Percentiles rank a stretch among this genome's conserved stretches.
These are phyloP conservation scores for Sarocladium oryzae DNA, from an alignment of 2,329 filamentous ascomycete species.

Conservation along the genomic window DNA sequence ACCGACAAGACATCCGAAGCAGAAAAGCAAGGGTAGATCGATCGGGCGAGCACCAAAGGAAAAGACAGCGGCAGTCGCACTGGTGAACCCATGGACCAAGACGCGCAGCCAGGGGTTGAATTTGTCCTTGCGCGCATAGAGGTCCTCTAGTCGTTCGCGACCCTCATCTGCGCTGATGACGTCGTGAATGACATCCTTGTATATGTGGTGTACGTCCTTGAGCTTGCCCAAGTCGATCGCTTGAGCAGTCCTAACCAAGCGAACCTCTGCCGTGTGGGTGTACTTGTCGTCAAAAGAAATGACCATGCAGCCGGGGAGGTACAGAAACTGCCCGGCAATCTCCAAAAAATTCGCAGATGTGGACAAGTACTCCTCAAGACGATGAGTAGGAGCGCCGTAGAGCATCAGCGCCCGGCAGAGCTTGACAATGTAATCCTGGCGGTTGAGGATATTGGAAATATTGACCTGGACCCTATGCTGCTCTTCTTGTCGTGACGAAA, in stretches of 20 bases:
- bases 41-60: constrained; percentile 66
- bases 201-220: constrained; percentile 53
- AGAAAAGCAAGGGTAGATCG: constrained; percentile 65
- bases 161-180: constrained; percentile 52
- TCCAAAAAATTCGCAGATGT: constrained; percentile 80
- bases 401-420: constrained; percentile 81
- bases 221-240: constrained; percentile 56
- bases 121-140: constrained; percentile 50
- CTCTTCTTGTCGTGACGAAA: constrained; percentile 29
- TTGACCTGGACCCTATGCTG: constrained; percentile 41
- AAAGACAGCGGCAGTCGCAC: constrained; percentile 65
- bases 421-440: constrained; percentile 77
- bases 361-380: constrained; percentile 80
- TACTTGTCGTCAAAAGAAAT: constrained; percentile 73
- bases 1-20: constrained; percentile 61
- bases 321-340: constrained; percentile 82
- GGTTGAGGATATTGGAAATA: constrained; percentile 62
- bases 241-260: constrained; percentile 53
- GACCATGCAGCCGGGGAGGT: constrained; percentile 87
- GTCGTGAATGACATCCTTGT: constrained; percentile 60
- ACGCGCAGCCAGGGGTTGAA: constrained; percentile 49
- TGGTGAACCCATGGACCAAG: constrained; percentile 65
- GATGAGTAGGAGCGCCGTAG: constrained; percentile 83
- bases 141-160: constrained; percentile 41
- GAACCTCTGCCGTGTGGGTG: constrained; percentile 61